Percentiles rank a stretch among this genome's conserved stretches.
phyloP scores from a whole-genome alignment of 1,284 basidiomycete species.

The Ceratobasidium sp. region DNA sequence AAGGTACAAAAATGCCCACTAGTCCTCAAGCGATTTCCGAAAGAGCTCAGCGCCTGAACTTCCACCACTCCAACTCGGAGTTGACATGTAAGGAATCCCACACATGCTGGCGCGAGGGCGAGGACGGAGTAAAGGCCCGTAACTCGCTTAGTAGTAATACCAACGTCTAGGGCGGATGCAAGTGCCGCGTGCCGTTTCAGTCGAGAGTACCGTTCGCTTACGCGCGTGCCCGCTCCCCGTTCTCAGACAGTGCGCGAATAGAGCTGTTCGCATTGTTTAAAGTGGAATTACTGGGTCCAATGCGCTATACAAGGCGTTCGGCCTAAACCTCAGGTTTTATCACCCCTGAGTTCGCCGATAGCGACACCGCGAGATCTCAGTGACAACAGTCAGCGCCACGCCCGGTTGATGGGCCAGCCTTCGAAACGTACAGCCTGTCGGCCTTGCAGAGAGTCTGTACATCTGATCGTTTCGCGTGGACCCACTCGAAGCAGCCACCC shows the following conservation, averaged over 20 bases:
- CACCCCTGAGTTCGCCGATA: not conserved
- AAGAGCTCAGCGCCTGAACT: not conserved
- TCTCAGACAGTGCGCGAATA: not conserved
- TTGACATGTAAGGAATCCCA: slow-evolving; percentile 5
- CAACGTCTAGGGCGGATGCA: not conserved
- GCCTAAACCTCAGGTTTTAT: not conserved
- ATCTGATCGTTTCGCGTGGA: not conserved
- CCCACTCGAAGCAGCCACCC: not conserved
- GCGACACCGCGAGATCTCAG: not conserved
- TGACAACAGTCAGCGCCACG: not conserved
- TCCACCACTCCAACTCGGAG: slow-evolving; percentile 11
- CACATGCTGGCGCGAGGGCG: not conserved
- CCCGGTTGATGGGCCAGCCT: not conserved
- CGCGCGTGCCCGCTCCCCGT: not conserved
- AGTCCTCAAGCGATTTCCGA: not conserved
- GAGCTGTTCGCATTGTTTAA: not conserved
- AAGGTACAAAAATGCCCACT: not conserved
- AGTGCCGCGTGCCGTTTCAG: slow-evolving; percentile 15
- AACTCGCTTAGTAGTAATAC: not conserved
- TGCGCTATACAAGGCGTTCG: not conserved
- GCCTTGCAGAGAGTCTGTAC: not conserved
- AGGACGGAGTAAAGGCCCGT: slow-evolving; percentile 9
- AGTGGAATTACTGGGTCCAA: not conserved
- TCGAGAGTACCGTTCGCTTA: not conserved
- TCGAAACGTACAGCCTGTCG: not conserved